A percentile compares a stretch with the other conserved stretches of the same genome.
Conservation (phyloP, 331 rosid genomes). For the Rosa hybrid region DNA sequence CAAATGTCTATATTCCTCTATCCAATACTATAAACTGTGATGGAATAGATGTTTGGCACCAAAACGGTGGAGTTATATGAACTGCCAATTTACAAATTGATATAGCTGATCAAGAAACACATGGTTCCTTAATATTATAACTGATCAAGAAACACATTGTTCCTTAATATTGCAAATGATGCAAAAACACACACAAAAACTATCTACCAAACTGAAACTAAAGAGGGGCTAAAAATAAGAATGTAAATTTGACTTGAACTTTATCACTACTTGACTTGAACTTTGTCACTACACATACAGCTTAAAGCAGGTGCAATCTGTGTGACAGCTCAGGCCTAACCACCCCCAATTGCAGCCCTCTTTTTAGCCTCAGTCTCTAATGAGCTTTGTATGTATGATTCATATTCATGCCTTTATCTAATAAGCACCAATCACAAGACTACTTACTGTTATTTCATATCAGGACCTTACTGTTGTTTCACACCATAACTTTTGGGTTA, state of each 20-base stretch:
- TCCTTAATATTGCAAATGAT: not conserved
- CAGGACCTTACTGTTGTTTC: too few species aligned
- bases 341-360: too few species aligned
- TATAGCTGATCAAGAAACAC: not conserved
- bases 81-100: not conserved
- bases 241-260: not conserved
- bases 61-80: not conserved
- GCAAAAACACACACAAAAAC: not conserved
- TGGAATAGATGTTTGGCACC: not conserved
- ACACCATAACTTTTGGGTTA: too few species aligned
- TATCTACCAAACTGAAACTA: not conserved
- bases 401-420: too few species aligned
- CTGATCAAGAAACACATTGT: not conserved
- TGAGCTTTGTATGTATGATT: not conserved
- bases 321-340: not conserved
- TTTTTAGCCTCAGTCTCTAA: not conserved
- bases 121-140: not conserved
- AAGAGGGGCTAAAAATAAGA: not conserved
- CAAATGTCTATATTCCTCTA: not conserved
- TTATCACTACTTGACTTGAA: not conserved
- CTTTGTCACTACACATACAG: not conserved
- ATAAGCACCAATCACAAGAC: too few species aligned
- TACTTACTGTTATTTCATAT: too few species aligned
- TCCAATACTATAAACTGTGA: too few species aligned
- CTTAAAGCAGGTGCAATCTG: not conserved